A percentile compares a stretch with the other conserved stretches of the same genome.
These are phyloP conservation scores for Petunia hybrid DNA, from an alignment of 305 asterid genomes.

Conservation along the genomic window DNA sequence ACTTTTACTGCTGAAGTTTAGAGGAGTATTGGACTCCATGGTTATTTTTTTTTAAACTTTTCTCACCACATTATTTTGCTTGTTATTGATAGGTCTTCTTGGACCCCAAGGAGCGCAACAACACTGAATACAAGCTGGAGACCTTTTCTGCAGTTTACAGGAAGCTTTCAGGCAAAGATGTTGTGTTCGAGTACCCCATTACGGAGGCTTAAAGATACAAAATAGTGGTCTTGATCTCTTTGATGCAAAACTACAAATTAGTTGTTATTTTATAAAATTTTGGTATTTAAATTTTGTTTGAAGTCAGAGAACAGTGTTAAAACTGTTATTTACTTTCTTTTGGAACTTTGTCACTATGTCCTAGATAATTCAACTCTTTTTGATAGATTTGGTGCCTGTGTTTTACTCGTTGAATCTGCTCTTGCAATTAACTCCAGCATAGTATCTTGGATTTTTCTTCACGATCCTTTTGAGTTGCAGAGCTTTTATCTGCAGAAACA, in stretches of 20 bases:
- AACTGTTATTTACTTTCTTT: not conserved
- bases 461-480: not conserved
- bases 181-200: constrained; percentile 34
- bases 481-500: too few species aligned
- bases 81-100: constrained; percentile 33
- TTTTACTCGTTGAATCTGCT: not conserved
- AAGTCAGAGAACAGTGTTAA: not conserved
- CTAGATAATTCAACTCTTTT: constrained; percentile 2
- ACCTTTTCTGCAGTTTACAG: constrained; percentile 36
- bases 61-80: not conserved
- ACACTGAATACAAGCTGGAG: constrained; percentile 42
- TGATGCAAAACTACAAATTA: constrained; percentile 16
- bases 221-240: constrained; percentile 5
- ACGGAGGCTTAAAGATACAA: constrained; percentile 16
- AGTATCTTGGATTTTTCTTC: too few species aligned
- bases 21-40: not conserved
- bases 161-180: constrained; percentile 43
- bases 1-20: not conserved
- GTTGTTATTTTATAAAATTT: constrained; percentile 7
- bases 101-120: constrained; percentile 41
- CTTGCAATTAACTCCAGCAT: not conserved
- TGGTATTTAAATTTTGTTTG: constrained; percentile 26
- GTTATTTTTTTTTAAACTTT: not conserved
- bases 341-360: not conserved
- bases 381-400: not conserved